phyloP scores from a whole-genome alignment of 1,284 basidiomycete genomes.

The Naganishia albida region DNA sequence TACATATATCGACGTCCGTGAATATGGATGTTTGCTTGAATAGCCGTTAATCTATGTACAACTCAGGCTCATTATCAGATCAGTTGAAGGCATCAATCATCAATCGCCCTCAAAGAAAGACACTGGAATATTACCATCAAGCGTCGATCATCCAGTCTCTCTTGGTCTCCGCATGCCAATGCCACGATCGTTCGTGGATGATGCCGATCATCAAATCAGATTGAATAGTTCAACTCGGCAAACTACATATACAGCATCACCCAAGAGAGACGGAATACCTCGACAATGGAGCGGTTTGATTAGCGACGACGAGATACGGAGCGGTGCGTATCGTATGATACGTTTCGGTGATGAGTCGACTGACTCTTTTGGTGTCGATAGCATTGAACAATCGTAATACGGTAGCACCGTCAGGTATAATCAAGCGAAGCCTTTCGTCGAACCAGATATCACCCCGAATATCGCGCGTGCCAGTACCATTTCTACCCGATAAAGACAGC shows the following conservation, averaged over 20 bases:
- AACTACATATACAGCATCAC: not conserved
- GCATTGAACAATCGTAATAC: not conserved
- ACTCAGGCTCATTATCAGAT: no score
- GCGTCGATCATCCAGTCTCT: no score
- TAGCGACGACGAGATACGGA: constrained; percentile 6
- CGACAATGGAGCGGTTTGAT: constrained; percentile 4
- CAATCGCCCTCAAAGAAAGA: no score
- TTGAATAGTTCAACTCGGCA: not conserved
- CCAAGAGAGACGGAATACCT: not conserved
- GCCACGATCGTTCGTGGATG: no score
- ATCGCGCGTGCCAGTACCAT: not conserved
- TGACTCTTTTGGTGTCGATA: not conserved
- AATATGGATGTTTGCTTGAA: no score
- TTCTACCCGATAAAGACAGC: not conserved
- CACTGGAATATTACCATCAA: no score
- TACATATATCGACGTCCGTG: not conserved
- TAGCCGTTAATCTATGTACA: no score
- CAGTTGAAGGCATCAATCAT: no score
- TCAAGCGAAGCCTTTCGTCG: not conserved
- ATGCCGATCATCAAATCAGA: no score
- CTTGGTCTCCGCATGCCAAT: no score
- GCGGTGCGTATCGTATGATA: not conserved
- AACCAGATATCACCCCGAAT: not conserved
- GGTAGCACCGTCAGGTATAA: constrained; percentile 2
- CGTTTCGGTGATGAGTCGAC: not conserved